A percentile compares a stretch with the other conserved stretches of the same genome.
phyloP scores from a whole-genome alignment of 768 basidiomycete genomes.

The Lactarius quietus region DNA sequence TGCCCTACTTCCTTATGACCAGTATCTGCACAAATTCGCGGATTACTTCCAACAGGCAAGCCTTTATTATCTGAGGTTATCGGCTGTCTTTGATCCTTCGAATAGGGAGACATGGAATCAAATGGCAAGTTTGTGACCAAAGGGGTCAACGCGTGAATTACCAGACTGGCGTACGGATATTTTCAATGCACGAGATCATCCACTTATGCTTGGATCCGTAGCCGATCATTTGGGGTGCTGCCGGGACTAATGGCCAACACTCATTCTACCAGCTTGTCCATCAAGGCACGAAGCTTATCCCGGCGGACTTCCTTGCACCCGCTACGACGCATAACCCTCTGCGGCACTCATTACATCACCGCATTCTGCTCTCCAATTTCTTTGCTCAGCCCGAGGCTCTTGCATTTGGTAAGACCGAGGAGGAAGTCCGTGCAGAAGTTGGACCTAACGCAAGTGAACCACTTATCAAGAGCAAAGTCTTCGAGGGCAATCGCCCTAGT shows the following conservation, averaged over 20 bases:
- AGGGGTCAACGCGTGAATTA: constrained; percentile 90
- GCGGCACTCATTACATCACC: constrained; percentile 82
- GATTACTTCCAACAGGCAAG: constrained; percentile 97
- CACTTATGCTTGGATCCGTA: constrained; percentile 31
- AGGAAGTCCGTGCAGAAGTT: constrained; percentile 68
- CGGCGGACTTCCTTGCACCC: constrained; percentile 89
- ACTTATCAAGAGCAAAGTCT: constrained; percentile 94
- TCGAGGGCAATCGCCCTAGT: constrained; percentile 95
- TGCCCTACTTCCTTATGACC: constrained; percentile 94
- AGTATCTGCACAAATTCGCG: constrained; percentile 98
- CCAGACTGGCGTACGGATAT: constrained; percentile 80
- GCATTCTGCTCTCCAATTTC: constrained; percentile 96
- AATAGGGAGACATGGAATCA: constrained; percentile 95
- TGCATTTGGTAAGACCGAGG: constrained; percentile 96
- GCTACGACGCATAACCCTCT: constrained; percentile 90
- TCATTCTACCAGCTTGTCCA: constrained; percentile 99
- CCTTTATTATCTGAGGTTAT: not conserved
- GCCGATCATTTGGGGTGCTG: constrained; percentile 99
- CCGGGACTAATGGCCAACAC: constrained; percentile 98
- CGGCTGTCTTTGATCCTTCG: not conserved
- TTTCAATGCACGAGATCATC: not conserved
- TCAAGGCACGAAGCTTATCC: constrained; percentile 90
- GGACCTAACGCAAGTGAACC: constrained; percentile 71
- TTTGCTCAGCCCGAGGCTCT: constrained; percentile 98
- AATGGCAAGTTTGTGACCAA: constrained; percentile 98